phyloP scores from a whole-genome alignment of 2,329 filamentous ascomycete species.

The Gaeumannomyces sp. region DNA sequence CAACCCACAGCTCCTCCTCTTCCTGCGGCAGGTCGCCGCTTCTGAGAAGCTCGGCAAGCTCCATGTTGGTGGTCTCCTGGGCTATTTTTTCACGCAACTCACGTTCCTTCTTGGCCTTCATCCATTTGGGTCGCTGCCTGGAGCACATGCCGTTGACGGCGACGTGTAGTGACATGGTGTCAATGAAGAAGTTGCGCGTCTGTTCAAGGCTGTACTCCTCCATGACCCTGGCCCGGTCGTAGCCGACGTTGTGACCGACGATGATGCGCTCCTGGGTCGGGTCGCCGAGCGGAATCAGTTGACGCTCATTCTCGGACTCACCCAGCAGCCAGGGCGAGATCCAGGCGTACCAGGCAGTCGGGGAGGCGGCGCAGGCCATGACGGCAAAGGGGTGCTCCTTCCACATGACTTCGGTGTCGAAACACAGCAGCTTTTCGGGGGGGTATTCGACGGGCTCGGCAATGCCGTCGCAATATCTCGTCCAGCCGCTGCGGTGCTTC shows the following conservation, averaged over 20 bases:
- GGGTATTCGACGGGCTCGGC: slow-evolving; percentile 69
- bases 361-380: slow-evolving; percentile 91
- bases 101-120: slow-evolving; percentile 88
- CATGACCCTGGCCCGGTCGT: slow-evolving; percentile 78
- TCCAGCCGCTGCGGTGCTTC: slow-evolving; percentile 81
- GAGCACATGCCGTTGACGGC: slow-evolving; percentile 99
- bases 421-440: slow-evolving; percentile 75
- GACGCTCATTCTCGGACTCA: slow-evolving; percentile 68
- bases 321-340: slow-evolving; percentile 89
- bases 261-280: slow-evolving; percentile 66
- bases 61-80: slow-evolving; percentile 61
- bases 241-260: slow-evolving; percentile 93
- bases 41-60: slow-evolving; percentile 65
- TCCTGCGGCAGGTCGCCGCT: slow-evolving; percentile 65
- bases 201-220: slow-evolving; percentile 87
- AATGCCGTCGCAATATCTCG: slow-evolving; percentile 75
- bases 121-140: slow-evolving; percentile 90
- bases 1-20: slow-evolving; percentile 94
- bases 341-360: slow-evolving; percentile 95
- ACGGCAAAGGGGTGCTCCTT: slow-evolving; percentile 88
- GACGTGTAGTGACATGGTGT: slow-evolving; percentile 97
- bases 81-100: slow-evolving; percentile 77
- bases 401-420: slow-evolving; percentile 96
- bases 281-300: slow-evolving; percentile 84
- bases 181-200: slow-evolving; percentile 78